A percentile compares a stretch with the other conserved stretches of the same genome.
These are phyloP conservation scores for Phialemonium atrogriseum DNA, from an alignment of 2,329 filamentous ascomycete species.

Conservation along the genomic window DNA sequence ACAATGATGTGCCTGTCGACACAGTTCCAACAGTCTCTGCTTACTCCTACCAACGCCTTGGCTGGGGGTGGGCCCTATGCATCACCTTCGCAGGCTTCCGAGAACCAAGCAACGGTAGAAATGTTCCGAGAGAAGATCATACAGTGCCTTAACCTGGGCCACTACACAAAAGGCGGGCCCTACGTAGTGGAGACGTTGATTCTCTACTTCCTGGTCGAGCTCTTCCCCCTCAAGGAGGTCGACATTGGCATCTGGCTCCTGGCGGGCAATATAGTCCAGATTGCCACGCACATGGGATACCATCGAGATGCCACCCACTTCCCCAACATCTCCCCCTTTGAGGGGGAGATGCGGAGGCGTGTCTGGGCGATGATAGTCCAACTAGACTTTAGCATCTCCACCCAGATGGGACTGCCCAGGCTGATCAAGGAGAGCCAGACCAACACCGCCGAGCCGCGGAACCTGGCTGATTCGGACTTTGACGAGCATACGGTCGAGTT, in stretches of 20 bases:
- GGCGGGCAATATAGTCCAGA: slow-evolving; percentile 48
- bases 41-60: too few relatives aligned
- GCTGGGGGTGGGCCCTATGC: too few relatives aligned
- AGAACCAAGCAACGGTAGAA: slow-evolving; percentile 39
- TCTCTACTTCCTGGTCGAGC: slow-evolving; percentile 54
- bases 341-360: slow-evolving; percentile 45
- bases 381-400: slow-evolving; percentile 12
- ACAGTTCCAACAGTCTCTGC: slow-evolving; percentile 52
- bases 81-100: too few relatives aligned
- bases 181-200: slow-evolving; percentile 54
- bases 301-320: slow-evolving; percentile 55
- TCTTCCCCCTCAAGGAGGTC: slow-evolving; percentile 43
- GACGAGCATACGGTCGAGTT: neutral
- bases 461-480: slow-evolving; percentile 1
- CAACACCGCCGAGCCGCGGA: slow-evolving; percentile 7
- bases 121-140: slow-evolving; percentile 46
- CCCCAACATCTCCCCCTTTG: slow-evolving; percentile 25
- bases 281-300: slow-evolving; percentile 60
- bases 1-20: slow-evolving; percentile 55
- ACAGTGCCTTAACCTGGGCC: slow-evolving; percentile 55
- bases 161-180: slow-evolving; percentile 53
- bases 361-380: slow-evolving; percentile 27
- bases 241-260: slow-evolving; percentile 53
- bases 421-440: slow-evolving; percentile 13
- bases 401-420: slow-evolving; percentile 11